phyloP scores from a whole-genome alignment of 2,329 filamentous ascomycete species.

The Capronia coronata region DNA sequence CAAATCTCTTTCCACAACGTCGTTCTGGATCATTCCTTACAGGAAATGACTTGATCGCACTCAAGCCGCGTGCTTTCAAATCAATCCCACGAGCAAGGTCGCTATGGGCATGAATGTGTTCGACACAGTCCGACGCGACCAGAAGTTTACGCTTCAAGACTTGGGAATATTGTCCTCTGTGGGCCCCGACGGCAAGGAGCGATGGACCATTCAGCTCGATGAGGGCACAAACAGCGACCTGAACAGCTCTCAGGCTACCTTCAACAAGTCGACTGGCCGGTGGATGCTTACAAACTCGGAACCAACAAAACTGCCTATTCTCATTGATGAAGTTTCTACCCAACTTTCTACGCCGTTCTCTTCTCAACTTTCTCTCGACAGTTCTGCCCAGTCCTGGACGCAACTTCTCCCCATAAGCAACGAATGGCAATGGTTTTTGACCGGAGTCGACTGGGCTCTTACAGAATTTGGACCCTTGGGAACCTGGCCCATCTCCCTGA shows the following conservation, averaged over 20 bases:
- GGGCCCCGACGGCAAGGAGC: conserved; percentile 10
- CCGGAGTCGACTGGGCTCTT: conserved; percentile 43
- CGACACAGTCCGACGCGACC: not conserved
- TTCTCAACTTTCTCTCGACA: not conserved
- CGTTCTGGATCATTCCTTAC: too few relatives aligned
- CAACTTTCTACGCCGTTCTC: not conserved
- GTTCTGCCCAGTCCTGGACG: conserved; percentile 9
- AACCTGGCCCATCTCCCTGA: conserved; percentile 44
- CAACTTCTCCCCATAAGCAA: conserved; percentile 27
- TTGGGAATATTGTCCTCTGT: conserved; percentile 8
- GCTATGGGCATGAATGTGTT: not conserved
- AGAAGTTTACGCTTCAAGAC: conserved; percentile 7
- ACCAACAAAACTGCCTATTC: not conserved
- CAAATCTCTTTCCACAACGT: too few relatives aligned
- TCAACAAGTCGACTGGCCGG: conserved; percentile 4
- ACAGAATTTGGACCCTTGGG: conserved; percentile 45
- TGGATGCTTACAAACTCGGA: not conserved
- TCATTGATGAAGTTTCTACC: not conserved
- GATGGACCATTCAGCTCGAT: conserved; percentile 10
- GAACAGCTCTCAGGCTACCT: not conserved
- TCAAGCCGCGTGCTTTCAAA: too few relatives aligned
- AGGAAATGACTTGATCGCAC: too few relatives aligned
- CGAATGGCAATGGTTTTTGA: conserved; percentile 33
- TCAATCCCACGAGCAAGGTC: not conserved
- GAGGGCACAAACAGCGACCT: not conserved